These are phyloP conservation scores for Bryum argenteum DNA, from an alignment of 225 moss, liverwort and hornwort species.

Conservation along the genomic window DNA sequence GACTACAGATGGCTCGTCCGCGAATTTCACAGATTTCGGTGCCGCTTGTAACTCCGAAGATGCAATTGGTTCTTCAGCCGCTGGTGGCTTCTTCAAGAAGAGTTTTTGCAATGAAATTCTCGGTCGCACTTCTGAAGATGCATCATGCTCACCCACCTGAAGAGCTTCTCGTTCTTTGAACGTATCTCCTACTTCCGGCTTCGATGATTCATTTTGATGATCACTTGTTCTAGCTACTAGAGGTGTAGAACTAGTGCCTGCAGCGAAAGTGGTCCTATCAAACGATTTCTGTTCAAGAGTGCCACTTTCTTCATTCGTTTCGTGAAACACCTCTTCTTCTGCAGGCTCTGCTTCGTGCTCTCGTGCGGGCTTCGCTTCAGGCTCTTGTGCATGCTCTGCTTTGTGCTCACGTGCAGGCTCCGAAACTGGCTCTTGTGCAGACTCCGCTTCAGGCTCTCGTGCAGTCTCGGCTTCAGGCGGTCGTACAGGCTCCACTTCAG, in stretches of 20 bases:
- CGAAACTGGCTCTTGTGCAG: too few relatives aligned
- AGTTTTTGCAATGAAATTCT: background rate
- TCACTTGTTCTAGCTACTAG: background rate
- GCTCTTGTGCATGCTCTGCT: too few relatives aligned
- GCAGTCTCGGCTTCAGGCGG: too few relatives aligned
- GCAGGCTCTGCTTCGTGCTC: too few relatives aligned
- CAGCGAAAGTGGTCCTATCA: background rate
- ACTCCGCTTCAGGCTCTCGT: too few relatives aligned
- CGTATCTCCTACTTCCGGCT: slow-evolving; percentile 1
- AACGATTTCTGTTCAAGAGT: background rate
- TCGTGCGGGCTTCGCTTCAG: too few relatives aligned
- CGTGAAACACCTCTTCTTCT: background rate
- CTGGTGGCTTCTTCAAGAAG: slow-evolving; percentile 1
- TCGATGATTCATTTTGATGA: background rate
- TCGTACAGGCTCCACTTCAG: too few relatives aligned
- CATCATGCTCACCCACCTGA: background rate
- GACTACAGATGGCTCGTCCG: background rate
- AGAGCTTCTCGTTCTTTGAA: background rate
- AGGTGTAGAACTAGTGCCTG: background rate
- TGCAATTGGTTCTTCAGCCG: background rate
- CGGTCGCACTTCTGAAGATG: background rate
- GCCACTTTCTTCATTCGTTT: slow-evolving; percentile 8
- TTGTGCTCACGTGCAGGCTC: too few relatives aligned
- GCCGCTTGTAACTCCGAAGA: background rate
- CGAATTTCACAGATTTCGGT: background rate